Evolutionary conservation across 2,329 filamentous ascomycete genomes (phyloP), one percentile per base, ranked within the genome.

Genomic region (Fusarium nisikadoi): DNA sequence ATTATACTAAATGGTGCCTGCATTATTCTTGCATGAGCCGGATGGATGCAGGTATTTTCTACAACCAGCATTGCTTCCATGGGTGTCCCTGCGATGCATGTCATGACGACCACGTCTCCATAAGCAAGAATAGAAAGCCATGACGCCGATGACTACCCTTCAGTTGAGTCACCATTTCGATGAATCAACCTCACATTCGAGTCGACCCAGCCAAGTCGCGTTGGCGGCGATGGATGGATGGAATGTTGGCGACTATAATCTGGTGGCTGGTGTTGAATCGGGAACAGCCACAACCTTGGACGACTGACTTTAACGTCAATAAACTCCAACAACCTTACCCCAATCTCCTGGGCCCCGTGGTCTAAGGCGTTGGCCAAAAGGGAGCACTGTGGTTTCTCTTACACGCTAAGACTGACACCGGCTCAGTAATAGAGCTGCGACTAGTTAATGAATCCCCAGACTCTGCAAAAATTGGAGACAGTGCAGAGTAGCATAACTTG

Each of bases 341-440:
- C 75, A 77, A 76, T 77, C 72, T 76, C 75, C 56, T 57, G 56
- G 68, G 56, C 65, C 56, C 52, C 60, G 70, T 68, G 74, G 73
- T 50, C 71, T 38, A 52, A 70, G 52, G 71, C 47, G 68, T 73
- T 74, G 68, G 72, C 50, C 54, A 25, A 69, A 58, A 66, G 57
- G 55, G 39, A 66, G 45, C 45, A 56, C 27, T 53, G 31, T 55
- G 57, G 46, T 60, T 50, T 52, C 43, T 59, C 50, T 49, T 53
- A 55, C 52, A 35, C 63, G 66, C 66, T 68, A 71, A 60, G 45
- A 47, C 46, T 73, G 54, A 71, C 66, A 73, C 70, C n/a, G 50
- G 66, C 45, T 62, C 63, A 67, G 65, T 62, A 54, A 57, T 54
- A 58, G 43, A 60, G 43, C 55, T 47, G 38, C 41, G 39, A 58